A percentile compares a stretch with the other conserved stretches of the same genome.
phyloP scores from a whole-genome alignment of 2,329 filamentous ascomycete genomes.

The Magnaporthiopsis poae region DNA sequence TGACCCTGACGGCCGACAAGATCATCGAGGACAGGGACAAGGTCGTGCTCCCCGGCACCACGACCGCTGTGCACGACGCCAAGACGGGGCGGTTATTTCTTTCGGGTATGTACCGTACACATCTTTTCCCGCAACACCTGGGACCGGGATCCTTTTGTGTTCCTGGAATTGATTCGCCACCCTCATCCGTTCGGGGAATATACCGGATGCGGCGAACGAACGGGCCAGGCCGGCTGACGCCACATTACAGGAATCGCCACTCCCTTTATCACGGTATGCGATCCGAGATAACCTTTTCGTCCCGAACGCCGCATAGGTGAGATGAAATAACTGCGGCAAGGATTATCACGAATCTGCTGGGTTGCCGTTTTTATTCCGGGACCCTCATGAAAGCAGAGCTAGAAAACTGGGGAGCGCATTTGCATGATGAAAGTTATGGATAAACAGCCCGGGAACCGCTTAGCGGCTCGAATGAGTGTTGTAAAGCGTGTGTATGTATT shows the following conservation, averaged over 20 bases:
- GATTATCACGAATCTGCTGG: neutral
- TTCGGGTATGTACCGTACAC: conserved; percentile 17
- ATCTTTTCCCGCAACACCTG: too few species aligned
- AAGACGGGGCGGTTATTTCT: conserved; percentile 21
- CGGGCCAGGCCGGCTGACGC: neutral
- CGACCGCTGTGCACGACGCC: conserved; percentile 19
- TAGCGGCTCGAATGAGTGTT: too few species aligned
- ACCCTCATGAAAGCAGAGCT: too few species aligned
- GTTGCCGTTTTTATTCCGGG: too few species aligned
- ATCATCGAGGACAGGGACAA: conserved; percentile 18
- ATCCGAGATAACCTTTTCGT: neutral
- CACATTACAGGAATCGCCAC: conserved; percentile 1
- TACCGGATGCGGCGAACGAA: neutral
- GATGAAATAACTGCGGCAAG: neutral
- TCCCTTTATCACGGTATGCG: conserved; percentile 9
- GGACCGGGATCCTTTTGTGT: neutral
- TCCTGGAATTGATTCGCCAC: neutral
- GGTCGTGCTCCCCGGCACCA: conserved; percentile 18
- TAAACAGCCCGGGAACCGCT: too few species aligned
- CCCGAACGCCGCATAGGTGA: neutral
- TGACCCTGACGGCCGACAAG: conserved; percentile 17
- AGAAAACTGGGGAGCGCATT: too few species aligned
- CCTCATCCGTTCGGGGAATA: neutral
- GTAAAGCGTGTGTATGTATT: too few species aligned
- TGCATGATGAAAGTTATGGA: too few species aligned